Percentiles rank a stretch among this genome's conserved stretches.
Evolutionary conservation across 2,329 filamentous ascomycete species (phyloP).

Genomic region (Talaromyces pinophilus): DNA sequence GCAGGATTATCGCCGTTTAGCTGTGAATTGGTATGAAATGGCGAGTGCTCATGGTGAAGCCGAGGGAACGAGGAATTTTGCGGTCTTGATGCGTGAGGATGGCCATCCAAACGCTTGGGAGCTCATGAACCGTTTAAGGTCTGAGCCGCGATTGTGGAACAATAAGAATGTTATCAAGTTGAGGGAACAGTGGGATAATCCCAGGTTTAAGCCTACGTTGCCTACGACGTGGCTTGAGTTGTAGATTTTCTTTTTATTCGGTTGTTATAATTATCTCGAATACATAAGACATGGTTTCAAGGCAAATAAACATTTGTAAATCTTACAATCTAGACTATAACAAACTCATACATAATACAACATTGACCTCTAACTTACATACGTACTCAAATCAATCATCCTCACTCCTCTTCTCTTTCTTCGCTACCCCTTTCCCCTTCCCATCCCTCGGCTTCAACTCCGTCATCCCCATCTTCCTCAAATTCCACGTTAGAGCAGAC

Average conservation of each 20-base stretch:
- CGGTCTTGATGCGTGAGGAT: constrained; percentile 34
- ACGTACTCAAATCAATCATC: not conserved
- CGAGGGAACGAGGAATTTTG: constrained; percentile 32
- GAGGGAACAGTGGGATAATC: constrained; percentile 7
- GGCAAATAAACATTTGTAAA: not conserved
- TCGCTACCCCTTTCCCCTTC: constrained; percentile 38
- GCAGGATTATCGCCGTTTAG: constrained; percentile 32
- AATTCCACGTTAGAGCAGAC: constrained; percentile 39
- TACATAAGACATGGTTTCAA: not conserved
- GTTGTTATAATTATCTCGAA: not conserved
- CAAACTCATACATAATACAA: not conserved
- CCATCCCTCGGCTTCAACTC: constrained; percentile 45
- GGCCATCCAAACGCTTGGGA: constrained; percentile 25
- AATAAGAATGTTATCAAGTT: constrained; percentile 19
- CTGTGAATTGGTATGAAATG: constrained; percentile 40
- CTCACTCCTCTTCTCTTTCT: constrained; percentile 22
- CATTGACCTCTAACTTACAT: not conserved
- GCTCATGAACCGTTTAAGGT: constrained; percentile 6
- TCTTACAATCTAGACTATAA: not conserved
- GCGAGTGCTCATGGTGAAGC: constrained; percentile 27
- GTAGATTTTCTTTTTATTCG: not conserved
- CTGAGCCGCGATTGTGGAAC: constrained; percentile 20
- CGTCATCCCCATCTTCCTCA: constrained; percentile 45
- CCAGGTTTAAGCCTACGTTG: constrained; percentile 12
- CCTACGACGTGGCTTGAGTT: constrained; percentile 19